Conservation (phyloP, 148 eudicot species). For the Rhododendron williamsianum region DNA sequence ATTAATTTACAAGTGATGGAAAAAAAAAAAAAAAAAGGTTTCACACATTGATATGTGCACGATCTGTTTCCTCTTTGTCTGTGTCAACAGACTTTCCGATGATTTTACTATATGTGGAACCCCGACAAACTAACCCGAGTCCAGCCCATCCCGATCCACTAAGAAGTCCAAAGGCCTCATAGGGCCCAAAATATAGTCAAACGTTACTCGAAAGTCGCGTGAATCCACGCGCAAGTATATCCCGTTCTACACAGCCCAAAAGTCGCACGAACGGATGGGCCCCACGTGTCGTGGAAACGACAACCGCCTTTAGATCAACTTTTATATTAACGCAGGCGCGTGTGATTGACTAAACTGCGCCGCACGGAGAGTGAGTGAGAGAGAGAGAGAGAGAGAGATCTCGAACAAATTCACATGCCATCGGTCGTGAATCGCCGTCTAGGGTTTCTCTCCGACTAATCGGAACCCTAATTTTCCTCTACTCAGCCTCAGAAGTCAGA, state of each 20-base stretch:
- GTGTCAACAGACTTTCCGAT: too few species aligned
- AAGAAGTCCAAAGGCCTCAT: neutral
- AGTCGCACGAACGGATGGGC: neutral
- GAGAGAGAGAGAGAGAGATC: neutral
- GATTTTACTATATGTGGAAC: too few species aligned
- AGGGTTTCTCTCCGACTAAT: conserved; percentile 9
- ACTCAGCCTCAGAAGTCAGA: neutral
- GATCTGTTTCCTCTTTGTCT: too few species aligned
- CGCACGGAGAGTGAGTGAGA: neutral
- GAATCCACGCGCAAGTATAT: neutral
- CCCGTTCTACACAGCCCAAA: neutral
- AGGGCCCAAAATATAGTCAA: neutral
- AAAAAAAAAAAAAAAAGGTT: too few species aligned
- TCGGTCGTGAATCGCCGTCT: neutral
- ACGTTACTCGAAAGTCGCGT: neutral
- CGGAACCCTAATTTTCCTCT: conserved; percentile 11
- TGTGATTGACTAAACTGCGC: neutral
- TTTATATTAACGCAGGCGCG: neutral
- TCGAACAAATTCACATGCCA: neutral
- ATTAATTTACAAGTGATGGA: neutral
- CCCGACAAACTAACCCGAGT: neutral
- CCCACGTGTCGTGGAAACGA: neutral
- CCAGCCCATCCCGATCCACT: neutral
- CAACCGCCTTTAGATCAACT: neutral
- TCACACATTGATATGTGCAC: too few species aligned